These are phyloP conservation scores for Backusella parvicylindrica DNA, from an alignment of 192 early-diverging fungal species.

Conservation along the genomic window DNA sequence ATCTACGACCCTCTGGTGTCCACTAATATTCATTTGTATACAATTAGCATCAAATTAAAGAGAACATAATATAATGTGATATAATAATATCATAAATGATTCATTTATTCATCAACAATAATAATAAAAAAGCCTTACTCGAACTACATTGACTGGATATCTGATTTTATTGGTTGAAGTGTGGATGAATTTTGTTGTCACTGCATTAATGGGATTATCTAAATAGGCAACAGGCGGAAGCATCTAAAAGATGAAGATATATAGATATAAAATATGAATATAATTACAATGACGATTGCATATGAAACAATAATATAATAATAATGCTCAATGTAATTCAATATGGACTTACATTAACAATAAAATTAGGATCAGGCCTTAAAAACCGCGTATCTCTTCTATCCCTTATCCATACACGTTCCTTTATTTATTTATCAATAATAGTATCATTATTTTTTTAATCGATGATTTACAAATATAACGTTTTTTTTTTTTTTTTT, in stretches of 20 bases:
- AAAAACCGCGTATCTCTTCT: constrained; percentile 53
- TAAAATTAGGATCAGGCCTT: constrained; percentile 71
- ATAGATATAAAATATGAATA: neutral
- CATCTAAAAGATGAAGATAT: constrained; percentile 36
- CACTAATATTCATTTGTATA: constrained; percentile 49
- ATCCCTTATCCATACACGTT: constrained; percentile 48
- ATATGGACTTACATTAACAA: constrained; percentile 72
- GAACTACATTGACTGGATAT: constrained; percentile 87
- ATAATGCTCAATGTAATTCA: too few species aligned
- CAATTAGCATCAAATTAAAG: neutral
- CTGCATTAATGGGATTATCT: constrained; percentile 66
- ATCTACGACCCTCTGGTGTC: constrained; percentile 93
- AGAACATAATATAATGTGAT: neutral
- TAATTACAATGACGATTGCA: too few species aligned
- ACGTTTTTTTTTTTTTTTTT: neutral
- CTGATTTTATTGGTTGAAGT: constrained; percentile 92
- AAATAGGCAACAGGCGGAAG: constrained; percentile 66
- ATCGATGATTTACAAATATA: neutral
- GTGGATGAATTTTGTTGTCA: constrained; percentile 86
- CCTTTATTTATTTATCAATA: constrained; percentile 32
- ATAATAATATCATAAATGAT: neutral
- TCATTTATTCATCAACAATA: neutral
- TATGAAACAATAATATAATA: too few species aligned
- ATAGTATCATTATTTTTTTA: neutral
- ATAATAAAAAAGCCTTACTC: constrained; percentile 45